Conservation (phyloP, 148 eudicot species). For the Rhododendron kiyosumense region DNA sequence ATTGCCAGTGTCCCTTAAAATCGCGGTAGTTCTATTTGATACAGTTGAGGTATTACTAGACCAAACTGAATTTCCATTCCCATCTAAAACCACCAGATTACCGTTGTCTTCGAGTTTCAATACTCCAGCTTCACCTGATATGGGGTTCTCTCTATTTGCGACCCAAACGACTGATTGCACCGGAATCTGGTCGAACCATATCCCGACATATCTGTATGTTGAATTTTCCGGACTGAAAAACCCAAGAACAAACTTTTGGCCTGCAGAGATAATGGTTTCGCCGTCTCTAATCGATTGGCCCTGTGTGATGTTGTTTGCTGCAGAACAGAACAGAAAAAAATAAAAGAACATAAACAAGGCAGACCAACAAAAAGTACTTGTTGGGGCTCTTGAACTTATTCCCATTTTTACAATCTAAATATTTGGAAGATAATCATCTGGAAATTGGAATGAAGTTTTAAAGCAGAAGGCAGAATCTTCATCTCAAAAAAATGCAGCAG, state of each 20-base stretch:
- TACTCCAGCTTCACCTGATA: conserved; percentile 27
- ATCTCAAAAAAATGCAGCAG: neutral
- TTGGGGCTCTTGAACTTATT: neutral
- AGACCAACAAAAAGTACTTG: neutral
- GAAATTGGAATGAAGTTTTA: neutral
- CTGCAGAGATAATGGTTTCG: conserved; percentile 31
- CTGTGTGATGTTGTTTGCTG: conserved; percentile 21
- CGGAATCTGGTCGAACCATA: conserved; percentile 43
- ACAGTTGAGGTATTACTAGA: conserved; percentile 16
- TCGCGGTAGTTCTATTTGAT: conserved; percentile 22
- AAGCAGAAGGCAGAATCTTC: neutral
- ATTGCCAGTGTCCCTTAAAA: conserved; percentile 20
- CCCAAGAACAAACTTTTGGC: conserved; percentile 40
- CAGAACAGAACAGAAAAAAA: neutral
- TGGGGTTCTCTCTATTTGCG: conserved; percentile 57
- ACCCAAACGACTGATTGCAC: conserved; percentile 46
- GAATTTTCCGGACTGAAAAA: conserved; percentile 56
- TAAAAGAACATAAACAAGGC: neutral
- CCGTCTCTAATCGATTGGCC: conserved; percentile 31
- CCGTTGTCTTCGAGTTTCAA: conserved; percentile 32
- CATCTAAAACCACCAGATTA: conserved; percentile 32
- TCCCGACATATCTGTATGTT: conserved; percentile 39
- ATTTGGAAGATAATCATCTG: neutral
- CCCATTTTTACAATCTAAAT: neutral
- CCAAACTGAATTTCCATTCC: conserved; percentile 31